These are phyloP conservation scores for Daldinia decipiens DNA, from an alignment of 495 filamentous ascomycete genomes.

Conservation along the genomic window DNA sequence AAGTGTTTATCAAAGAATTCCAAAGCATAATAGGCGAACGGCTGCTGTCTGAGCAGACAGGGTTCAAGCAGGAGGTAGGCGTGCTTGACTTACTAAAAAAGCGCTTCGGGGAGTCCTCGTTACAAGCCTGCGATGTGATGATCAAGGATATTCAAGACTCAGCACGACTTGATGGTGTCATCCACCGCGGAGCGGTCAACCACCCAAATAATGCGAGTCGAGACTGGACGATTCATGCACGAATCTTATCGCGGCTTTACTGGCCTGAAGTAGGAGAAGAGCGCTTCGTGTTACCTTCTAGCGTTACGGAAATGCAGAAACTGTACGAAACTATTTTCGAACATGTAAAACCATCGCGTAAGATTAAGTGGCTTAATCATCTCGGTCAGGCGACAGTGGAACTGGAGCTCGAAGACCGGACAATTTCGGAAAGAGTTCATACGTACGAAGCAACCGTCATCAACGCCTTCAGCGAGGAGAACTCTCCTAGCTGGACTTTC, in stretches of 20 bases:
- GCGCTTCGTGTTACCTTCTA: slow-evolving; percentile 73
- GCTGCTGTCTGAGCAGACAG: slow-evolving; percentile 73
- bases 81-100: slow-evolving; percentile 90
- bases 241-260: slow-evolving; percentile 91
- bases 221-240: slow-evolving; percentile 67
- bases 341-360: slow-evolving; percentile 78
- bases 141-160: slow-evolving; percentile 93
- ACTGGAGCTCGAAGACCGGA: slow-evolving; percentile 84
- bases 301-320: slow-evolving; percentile 70
- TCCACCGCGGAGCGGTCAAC: slow-evolving; percentile 58
- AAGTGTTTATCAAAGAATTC: slow-evolving; percentile 93
- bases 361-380: slow-evolving; percentile 86
- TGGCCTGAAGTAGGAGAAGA: slow-evolving; percentile 89
- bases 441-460: slow-evolving; percentile 93
- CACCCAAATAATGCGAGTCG: slow-evolving; percentile 49
- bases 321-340: slow-evolving; percentile 82
- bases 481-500: slow-evolving; percentile 63
- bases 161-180: slow-evolving; percentile 70
- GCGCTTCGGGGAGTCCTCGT: slow-evolving; percentile 82
- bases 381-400: slow-evolving; percentile 83
- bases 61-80: slow-evolving; percentile 76
- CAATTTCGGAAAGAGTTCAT: slow-evolving; percentile 73
- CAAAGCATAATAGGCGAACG: slow-evolving; percentile 84
- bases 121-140: slow-evolving; percentile 97
- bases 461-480: slow-evolving; percentile 75